These are phyloP conservation scores for Neoscytalidium dimidiatum DNA, from an alignment of 2,329 filamentous ascomycete genomes.

Conservation along the genomic window DNA sequence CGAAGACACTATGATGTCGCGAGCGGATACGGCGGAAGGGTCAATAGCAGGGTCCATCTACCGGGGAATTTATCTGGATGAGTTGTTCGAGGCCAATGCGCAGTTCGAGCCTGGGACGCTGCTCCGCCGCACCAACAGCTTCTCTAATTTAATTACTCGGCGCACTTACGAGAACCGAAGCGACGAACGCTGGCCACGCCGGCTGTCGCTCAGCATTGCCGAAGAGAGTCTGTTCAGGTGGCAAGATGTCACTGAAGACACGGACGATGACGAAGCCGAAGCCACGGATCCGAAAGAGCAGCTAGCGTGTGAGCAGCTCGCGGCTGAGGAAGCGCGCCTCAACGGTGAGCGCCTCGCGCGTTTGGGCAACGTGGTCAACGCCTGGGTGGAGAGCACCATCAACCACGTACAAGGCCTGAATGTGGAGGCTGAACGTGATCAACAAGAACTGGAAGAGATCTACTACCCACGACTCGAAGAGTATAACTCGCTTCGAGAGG, in stretches of 20 bases:
- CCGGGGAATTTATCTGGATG: constrained; percentile 61
- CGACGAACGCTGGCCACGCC: constrained; percentile 63
- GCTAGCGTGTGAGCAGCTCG: constrained; percentile 38
- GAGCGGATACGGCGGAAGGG: constrained; percentile 47
- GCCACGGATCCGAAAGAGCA: constrained; percentile 29
- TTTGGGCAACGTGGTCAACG: constrained; percentile 56
- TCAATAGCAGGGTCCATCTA: constrained; percentile 62
- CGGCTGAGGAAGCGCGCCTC: constrained; percentile 57
- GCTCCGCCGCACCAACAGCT: constrained; percentile 65
- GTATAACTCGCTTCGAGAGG: constrained; percentile 67
- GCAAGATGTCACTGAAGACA: constrained; percentile 52
- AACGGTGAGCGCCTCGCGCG: constrained; percentile 56
- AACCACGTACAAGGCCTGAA: constrained; percentile 61
- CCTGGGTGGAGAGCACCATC: constrained; percentile 65
- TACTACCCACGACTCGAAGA: constrained; percentile 72
- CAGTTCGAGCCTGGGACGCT: constrained; percentile 45
- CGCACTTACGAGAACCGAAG: constrained; percentile 15
- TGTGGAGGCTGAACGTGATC: constrained; percentile 61
- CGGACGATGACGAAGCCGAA: constrained; percentile 39
- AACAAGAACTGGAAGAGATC: constrained; percentile 64
- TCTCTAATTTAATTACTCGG: constrained; percentile 34
- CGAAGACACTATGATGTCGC: constrained; percentile 28
- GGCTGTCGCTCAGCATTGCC: constrained; percentile 73
- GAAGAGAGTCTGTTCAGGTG: constrained; percentile 73
- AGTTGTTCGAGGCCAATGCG: constrained; percentile 54